phyloP scores from a whole-genome alignment of 306 rosid genomes.

The Begonia fuchsioides region DNA sequence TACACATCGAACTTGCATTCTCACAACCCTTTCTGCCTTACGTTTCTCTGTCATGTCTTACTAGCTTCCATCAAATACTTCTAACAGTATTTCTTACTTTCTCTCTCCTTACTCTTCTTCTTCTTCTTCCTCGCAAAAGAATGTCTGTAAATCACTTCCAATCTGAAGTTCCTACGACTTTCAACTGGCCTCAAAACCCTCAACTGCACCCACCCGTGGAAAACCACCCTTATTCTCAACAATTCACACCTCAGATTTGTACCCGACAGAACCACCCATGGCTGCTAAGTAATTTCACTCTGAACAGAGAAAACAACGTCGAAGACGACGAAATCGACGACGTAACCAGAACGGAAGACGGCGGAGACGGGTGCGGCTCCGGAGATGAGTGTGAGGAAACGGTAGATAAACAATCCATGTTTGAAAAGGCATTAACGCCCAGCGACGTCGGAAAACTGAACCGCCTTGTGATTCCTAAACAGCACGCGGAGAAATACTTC shows the following conservation, averaged over 20 bases:
- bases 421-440: slow-evolving; percentile 86
- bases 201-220: slow-evolving; percentile 8
- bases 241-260: neutral
- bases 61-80: slow-evolving; percentile 17
- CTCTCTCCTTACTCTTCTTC: no score
- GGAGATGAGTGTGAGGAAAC: no score
- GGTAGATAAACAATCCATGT: slow-evolving; percentile 50
- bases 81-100: neutral
- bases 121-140: neutral
- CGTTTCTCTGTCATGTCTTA: slow-evolving; percentile 25
- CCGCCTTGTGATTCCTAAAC: slow-evolving; percentile 92
- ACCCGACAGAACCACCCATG: slow-evolving; percentile 2
- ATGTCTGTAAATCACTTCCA: slow-evolving; percentile 46
- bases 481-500: slow-evolving; percentile 82
- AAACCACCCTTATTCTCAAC: slow-evolving; percentile 3
- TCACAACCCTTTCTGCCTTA: slow-evolving; percentile 8
- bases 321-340: slow-evolving; percentile 8
- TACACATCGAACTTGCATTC: neutral
- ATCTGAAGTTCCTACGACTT: slow-evolving; percentile 32
- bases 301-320: slow-evolving; percentile 8
- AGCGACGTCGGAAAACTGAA: slow-evolving; percentile 95
- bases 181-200: slow-evolving; percentile 25
- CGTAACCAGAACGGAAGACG: no score
- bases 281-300: slow-evolving; percentile 16
- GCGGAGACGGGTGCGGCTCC: no score